Evolutionary conservation across 78 protist species (phyloP), one percentile per base, ranked within the genome.

Genomic region (Tieghemostelium lacteum): DNA sequence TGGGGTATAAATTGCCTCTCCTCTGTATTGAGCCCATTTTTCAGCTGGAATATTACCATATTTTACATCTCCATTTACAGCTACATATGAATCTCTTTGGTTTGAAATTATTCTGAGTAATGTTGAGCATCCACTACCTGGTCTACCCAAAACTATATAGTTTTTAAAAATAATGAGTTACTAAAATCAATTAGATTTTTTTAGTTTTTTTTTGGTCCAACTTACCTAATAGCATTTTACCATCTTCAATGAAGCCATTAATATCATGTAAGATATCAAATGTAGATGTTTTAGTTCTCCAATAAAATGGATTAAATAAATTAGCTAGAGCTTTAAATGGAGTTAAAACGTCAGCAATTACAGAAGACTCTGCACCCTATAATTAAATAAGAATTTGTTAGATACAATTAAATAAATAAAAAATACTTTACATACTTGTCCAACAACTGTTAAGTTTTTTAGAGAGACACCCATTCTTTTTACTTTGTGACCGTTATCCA

Each of bases 221-320:
- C n/a, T n/a, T n/a, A n/a, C n/a, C n/a, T n/a, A 86, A 74, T n/a
- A 86, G 50, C 85, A 86, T 73, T 57, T 86, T 57, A 57, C 93
- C 93, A 73, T 86, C 85, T 50, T 74, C 58, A 63, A 45, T 10
- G 54, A 73, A 86, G 19, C 54, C 58, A 65, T 62, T 66, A 37
- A 86, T 31, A 52, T 86, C 75, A 66, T 86, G 37, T 75, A 86
- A 74, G 28, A 86, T 86, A 74, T 86, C 54, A 66, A 86, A 86
- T 62, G 93, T 86, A 28, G 60, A 28, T 42, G 36, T 83, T 39
- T 63, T 63, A 58, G 65, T 83, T 71, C 63, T 63, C 92, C 70
- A 85, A 29, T 69, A 63, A 22, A 39, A 20, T 39, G 92, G 92
- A 70, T 85, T 85, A 26, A 85, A 73, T 55, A 73, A 39, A 54